These are phyloP conservation scores for Vitis hybrid DNA, from an alignment of 177 flowering plant genomes.

Conservation along the genomic window DNA sequence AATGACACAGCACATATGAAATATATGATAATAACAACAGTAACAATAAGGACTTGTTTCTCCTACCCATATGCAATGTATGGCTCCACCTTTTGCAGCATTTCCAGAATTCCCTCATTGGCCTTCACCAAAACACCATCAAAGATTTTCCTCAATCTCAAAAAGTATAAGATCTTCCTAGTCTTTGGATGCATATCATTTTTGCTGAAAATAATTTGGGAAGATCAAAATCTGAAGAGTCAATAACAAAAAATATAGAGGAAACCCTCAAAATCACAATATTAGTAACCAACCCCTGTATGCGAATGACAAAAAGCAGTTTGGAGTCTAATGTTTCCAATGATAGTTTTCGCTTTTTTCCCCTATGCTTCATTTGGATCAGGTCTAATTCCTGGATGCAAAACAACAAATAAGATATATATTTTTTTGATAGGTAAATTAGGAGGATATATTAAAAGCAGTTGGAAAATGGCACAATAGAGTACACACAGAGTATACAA, in stretches of 20 bases:
- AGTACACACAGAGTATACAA: neutral
- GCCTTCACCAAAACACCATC: conserved; percentile 73
- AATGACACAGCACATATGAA: no score
- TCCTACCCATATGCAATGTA: conserved; percentile 84
- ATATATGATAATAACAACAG: neutral
- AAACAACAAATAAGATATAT: neutral
- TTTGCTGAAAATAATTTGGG: conserved; percentile 38
- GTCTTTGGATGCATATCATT: conserved; percentile 73
- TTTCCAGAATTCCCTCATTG: conserved; percentile 44
- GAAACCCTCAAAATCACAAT: neutral
- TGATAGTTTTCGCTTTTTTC: conserved; percentile 32
- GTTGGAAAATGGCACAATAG: neutral
- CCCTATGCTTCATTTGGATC: conserved; percentile 65
- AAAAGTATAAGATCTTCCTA: conserved; percentile 49
- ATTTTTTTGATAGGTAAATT: no score
- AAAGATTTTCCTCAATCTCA: conserved; percentile 45
- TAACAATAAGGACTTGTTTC: neutral
- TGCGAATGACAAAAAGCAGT: conserved; percentile 72
- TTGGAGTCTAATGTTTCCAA: conserved; percentile 29
- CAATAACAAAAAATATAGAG: neutral
- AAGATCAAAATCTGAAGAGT: conserved; percentile 4
- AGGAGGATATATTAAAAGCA: neutral
- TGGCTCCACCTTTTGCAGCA: conserved; percentile 75
- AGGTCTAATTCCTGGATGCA: conserved; percentile 63
- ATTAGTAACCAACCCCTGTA: conserved; percentile 56